A percentile compares a stretch with the other conserved stretches of the same genome.
These are phyloP conservation scores for Syzygium syzygioides DNA, from an alignment of 441 rosid genomes.

Conservation along the genomic window DNA sequence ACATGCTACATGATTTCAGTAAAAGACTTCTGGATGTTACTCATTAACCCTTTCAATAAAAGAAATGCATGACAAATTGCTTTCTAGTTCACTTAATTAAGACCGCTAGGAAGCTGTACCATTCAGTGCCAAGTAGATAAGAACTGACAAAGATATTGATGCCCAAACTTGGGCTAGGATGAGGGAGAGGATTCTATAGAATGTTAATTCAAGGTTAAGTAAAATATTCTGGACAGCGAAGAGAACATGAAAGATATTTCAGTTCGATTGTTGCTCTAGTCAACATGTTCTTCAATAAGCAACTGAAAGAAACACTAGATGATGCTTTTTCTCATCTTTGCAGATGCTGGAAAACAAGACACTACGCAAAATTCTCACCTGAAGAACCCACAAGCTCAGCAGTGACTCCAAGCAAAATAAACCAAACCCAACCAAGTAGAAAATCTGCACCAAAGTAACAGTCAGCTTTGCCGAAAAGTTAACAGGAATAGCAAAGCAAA, in stretches of 20 bases:
- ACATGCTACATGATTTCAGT: neutral
- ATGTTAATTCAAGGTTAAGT: neutral
- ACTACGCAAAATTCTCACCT: constrained; percentile 34
- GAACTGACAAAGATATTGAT: neutral
- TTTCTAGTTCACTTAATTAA: neutral
- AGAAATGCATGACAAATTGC: neutral
- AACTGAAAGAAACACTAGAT: neutral
- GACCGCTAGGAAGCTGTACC: neutral
- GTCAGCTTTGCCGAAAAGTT: neutral
- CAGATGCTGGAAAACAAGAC: neutral
- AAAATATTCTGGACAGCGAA: neutral
- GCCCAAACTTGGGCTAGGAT: neutral
- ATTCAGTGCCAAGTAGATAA: neutral
- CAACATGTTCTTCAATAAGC: neutral
- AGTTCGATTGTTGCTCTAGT: neutral
- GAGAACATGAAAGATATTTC: neutral
- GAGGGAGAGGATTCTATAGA: neutral
- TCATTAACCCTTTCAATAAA: neutral
- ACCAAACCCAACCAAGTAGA: constrained; percentile 78
- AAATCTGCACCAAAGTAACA: constrained; percentile 46
- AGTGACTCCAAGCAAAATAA: constrained; percentile 81
- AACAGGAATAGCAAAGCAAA: neutral
- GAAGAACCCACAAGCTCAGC: constrained; percentile 91
- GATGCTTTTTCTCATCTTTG: neutral
- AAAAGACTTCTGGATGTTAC: neutral